Evolutionary conservation across 1,284 basidiomycete species (phyloP).

Genomic region (Cystobasidium slooffiae): DNA sequence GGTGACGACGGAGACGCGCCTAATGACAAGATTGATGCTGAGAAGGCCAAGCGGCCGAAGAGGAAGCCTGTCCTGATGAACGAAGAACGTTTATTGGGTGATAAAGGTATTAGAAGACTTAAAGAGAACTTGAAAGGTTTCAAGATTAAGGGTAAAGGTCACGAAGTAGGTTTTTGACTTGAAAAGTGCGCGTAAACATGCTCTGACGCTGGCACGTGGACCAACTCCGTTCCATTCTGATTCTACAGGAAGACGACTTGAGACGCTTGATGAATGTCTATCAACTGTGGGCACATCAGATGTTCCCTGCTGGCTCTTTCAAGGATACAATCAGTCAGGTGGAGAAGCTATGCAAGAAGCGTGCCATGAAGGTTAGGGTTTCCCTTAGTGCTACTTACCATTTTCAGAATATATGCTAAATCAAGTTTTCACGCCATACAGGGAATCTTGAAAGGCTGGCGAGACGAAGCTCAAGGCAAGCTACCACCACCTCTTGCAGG

Average conservation of each 20-base stretch:
- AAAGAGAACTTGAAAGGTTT: constrained; percentile 74
- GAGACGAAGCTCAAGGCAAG: constrained; percentile 41
- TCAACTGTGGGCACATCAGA: constrained; percentile 86
- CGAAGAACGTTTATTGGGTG: constrained; percentile 64
- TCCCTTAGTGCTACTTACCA: background rate
- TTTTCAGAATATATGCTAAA: background rate
- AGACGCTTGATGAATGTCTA: constrained; percentile 77
- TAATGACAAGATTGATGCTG: constrained; percentile 72
- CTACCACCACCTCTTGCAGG: constrained; percentile 17
- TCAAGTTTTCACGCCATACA: background rate
- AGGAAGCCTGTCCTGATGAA: constrained; percentile 48
- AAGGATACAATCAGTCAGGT: constrained; percentile 77
- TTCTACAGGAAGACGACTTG: constrained; percentile 71
- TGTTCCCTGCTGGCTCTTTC: constrained; percentile 86
- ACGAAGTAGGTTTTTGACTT: constrained; percentile 67
- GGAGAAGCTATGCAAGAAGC: constrained; percentile 81
- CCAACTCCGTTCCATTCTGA: constrained; percentile 11
- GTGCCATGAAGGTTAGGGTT: constrained; percentile 74
- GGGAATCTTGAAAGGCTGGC: constrained; percentile 33
- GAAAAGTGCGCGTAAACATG: background rate
- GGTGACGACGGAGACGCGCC: constrained; percentile 61
- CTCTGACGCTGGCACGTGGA: background rate
- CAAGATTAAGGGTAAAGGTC: constrained; percentile 80
- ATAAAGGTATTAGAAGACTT: constrained; percentile 75
- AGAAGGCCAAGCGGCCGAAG: constrained; percentile 49